These are phyloP conservation scores for Astrocystis sublimbata DNA, from an alignment of 495 filamentous ascomycete genomes.

Conservation along the genomic window DNA sequence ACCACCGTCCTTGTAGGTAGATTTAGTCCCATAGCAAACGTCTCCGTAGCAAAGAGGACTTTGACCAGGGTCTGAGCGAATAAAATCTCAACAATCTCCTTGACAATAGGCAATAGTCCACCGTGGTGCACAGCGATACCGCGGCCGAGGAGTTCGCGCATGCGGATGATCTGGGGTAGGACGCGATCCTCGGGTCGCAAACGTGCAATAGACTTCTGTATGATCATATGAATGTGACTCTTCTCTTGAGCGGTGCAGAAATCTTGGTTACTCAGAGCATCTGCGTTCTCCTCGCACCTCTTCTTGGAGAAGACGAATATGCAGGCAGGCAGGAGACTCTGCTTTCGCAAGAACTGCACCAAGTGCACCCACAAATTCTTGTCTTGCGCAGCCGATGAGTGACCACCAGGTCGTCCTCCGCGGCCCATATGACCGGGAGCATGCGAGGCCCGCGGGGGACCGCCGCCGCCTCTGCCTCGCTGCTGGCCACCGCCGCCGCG, in stretches of 20 bases:
- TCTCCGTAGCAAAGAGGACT: slow-evolving; percentile 95
- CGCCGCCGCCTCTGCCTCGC: slow-evolving; percentile 60
- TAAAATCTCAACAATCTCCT: slow-evolving; percentile 95
- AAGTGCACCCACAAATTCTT: slow-evolving; percentile 96
- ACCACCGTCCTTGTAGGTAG: slow-evolving; percentile 94
- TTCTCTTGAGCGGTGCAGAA: slow-evolving; percentile 91
- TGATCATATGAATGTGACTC: slow-evolving; percentile 94
- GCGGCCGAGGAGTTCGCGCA: slow-evolving; percentile 80
- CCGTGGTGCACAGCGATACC: slow-evolving; percentile 97
- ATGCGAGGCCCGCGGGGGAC: slow-evolving; percentile 58
- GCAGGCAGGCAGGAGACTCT: slow-evolving; percentile 83
- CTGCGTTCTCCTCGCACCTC: slow-evolving; percentile 93
- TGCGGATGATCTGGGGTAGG: slow-evolving; percentile 84
- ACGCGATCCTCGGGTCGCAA: slow-evolving; percentile 87
- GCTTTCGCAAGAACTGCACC: slow-evolving; percentile 84
- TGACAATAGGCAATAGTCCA: slow-evolving; percentile 92
- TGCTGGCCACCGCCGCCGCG: slow-evolving; percentile 59
- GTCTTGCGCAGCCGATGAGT: slow-evolving; percentile 87
- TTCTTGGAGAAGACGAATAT: slow-evolving; percentile 99
- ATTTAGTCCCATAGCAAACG: slow-evolving; percentile 98
- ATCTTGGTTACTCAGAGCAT: slow-evolving; percentile 91
- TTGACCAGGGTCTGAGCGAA: slow-evolving; percentile 95
- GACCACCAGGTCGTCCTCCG: slow-evolving; percentile 76
- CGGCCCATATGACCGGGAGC: slow-evolving; percentile 81
- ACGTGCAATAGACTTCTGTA: slow-evolving; percentile 91